Conservation (phyloP, 169 alveolate genomes). For the Ichthyophthirius multifiliis region DNA sequence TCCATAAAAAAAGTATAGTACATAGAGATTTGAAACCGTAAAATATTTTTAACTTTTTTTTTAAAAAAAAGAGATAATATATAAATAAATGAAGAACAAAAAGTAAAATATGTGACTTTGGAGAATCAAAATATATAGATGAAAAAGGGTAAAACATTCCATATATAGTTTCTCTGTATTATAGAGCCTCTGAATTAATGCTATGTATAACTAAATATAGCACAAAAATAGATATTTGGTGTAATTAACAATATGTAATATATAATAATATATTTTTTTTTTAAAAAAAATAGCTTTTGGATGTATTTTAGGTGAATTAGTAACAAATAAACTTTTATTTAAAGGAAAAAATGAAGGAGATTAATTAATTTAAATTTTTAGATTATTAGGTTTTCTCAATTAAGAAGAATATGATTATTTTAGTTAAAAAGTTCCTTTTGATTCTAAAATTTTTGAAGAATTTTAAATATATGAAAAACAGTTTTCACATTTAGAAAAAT, state of each 20-base stretch:
- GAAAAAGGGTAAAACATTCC: slow-evolving; percentile 49
- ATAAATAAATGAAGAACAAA: slow-evolving; percentile 47
- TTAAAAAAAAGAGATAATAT: slow-evolving; percentile 58
- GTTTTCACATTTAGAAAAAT: slow-evolving; percentile 54
- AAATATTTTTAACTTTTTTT: background rate
- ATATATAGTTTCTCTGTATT: slow-evolving; percentile 66
- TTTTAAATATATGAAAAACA: slow-evolving; percentile 9
- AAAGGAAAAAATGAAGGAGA: slow-evolving; percentile 65
- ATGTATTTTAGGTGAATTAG: slow-evolving; percentile 67
- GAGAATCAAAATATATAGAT: slow-evolving; percentile 44
- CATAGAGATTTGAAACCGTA: slow-evolving; percentile 83
- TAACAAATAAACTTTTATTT: slow-evolving; percentile 57
- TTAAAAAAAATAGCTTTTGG: slow-evolving; percentile 52
- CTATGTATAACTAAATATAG: slow-evolving; percentile 56
- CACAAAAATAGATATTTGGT: slow-evolving; percentile 65
- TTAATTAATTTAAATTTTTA: slow-evolving; percentile 32
- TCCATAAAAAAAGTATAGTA: slow-evolving; percentile 65
- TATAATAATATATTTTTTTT: slow-evolving; percentile 42
- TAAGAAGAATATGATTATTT: slow-evolving; percentile 16
- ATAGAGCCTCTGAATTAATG: slow-evolving; percentile 78
- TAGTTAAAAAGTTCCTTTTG: slow-evolving; percentile 44
- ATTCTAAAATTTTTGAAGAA: slow-evolving; percentile 31
- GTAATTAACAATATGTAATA: slow-evolving; percentile 30
- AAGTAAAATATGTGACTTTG: slow-evolving; percentile 78
- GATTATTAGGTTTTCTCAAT: slow-evolving; percentile 18